Base-by-base conservation (phyloP, 192 early-diverging fungal genomes). In the Kappamyces sp. region DNA sequence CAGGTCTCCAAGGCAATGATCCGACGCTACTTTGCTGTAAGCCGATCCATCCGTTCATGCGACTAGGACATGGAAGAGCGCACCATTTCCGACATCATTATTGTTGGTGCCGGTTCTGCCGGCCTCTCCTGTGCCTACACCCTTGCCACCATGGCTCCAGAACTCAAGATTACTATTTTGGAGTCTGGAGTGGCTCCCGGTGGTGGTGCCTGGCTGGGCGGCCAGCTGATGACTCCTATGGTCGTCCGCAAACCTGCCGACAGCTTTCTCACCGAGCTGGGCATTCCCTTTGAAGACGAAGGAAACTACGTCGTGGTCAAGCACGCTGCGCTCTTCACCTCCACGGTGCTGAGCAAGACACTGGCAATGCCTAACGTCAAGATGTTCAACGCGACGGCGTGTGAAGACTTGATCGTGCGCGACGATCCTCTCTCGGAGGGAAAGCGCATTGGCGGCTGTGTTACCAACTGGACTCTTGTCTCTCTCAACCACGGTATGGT, bases 401-500 rank as follows among this genome's bases (percentile, higher is more conserved):
- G 78, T 37, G 85, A 87, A 62, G 85, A 87, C 59, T 65, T 87
- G 53, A 81, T 87, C 40, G 81, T 87, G 61, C 68, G 74, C 38
- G 41, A 63, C 45, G 67, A 66, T 60, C 6, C 54, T 15, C 11
- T 63, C 9, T 70, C 71, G 63, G 66, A 75, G 31, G 70, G 73
- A 3, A 79, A 77, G 45, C 70, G 69, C 36, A 68, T 84, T 42
- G 62, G 74, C 35, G 85, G 85, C 68, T 81, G 84, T 9, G 85
- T 85, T 48, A 85, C 85, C 57, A 87, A 87, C 77, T 87, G 85
- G 85, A 78, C 85, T 46, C 62, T 87, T 45, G 85, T 87, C 29
- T 72, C 85, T 32, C 51, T 77, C 14, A 64, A 77, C 37, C 75
- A 81, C 45, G 69, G 76, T 42, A 80, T 73, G 12, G 71, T 68